Evolutionary conservation across 331 rosid species (phyloP).

Genomic region (Rosa hybrid): DNA sequence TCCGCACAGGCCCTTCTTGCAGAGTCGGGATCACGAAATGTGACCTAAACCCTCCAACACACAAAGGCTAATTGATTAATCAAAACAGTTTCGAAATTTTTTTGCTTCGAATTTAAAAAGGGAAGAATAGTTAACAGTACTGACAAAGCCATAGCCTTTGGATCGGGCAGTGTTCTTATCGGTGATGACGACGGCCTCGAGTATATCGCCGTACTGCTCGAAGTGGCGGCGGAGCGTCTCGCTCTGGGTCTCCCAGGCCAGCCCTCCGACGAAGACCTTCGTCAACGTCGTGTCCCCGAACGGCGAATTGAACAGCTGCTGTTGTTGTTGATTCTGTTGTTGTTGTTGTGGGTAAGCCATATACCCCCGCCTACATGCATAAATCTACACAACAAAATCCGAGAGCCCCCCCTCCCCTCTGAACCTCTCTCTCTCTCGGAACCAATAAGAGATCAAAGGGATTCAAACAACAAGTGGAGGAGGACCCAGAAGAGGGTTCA

Average conservation of each 20-base stretch:
- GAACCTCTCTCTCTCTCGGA: too few species aligned
- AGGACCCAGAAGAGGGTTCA: neutral
- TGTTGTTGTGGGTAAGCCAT: slow-evolving; percentile 30
- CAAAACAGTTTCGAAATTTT: too few species aligned
- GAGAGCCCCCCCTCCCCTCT: too few species aligned
- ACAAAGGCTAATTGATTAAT: neutral
- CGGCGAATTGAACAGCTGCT: slow-evolving; percentile 22
- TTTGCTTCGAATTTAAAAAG: too few species aligned
- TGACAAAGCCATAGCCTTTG: slow-evolving; percentile 34
- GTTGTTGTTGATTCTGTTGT: slow-evolving; percentile 1
- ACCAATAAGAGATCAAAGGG: neutral
- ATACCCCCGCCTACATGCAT: slow-evolving; percentile 4
- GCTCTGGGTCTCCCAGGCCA: slow-evolving; percentile 35
- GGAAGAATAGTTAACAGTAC: neutral
- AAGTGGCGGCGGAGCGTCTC: slow-evolving; percentile 29
- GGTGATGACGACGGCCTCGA: slow-evolving; percentile 32
- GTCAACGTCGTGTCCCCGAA: slow-evolving; percentile 35
- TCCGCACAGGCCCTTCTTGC: slow-evolving; percentile 28
- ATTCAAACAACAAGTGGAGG: neutral
- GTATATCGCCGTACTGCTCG: slow-evolving; percentile 31
- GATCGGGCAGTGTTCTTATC: slow-evolving; percentile 33
- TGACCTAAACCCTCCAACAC: slow-evolving; percentile 18
- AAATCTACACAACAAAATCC: neutral
- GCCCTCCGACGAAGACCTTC: slow-evolving; percentile 32
- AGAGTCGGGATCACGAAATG: slow-evolving; percentile 26